phyloP scores from a whole-genome alignment of 306 rosid species.

The Boehmeria nivea region DNA sequence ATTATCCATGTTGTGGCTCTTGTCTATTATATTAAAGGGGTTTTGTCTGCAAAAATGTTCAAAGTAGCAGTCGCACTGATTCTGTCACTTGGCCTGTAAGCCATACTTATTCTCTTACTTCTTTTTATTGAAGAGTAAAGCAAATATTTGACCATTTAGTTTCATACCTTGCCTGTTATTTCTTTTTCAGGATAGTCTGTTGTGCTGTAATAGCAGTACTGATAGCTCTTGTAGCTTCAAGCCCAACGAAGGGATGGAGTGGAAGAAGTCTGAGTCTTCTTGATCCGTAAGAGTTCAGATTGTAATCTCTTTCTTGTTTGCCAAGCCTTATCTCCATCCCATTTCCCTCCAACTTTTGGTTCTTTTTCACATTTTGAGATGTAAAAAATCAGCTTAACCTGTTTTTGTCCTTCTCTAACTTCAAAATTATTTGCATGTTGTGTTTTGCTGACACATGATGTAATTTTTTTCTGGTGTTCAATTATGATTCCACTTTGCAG shows the following conservation, averaged over 20 bases:
- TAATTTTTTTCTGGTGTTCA: neutral
- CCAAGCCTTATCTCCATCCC: constrained; percentile 9
- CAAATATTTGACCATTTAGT: constrained; percentile 22
- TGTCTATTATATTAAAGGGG: constrained; percentile 87
- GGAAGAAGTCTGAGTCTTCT: constrained; percentile 95
- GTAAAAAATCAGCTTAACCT: neutral
- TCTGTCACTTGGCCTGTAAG: constrained; percentile 83
- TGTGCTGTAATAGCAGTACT: constrained; percentile 70
- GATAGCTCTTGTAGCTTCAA: constrained; percentile 88
- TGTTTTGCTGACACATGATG: too few species aligned
- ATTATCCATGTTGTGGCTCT: constrained; percentile 94
- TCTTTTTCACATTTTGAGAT: constrained; percentile 3
- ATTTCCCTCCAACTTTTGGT: neutral
- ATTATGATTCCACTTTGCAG: neutral
- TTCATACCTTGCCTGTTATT: constrained; percentile 18
- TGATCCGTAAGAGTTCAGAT: constrained; percentile 70
- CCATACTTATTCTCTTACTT: constrained; percentile 21
- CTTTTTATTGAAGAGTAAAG: constrained; percentile 11
- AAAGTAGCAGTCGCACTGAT: constrained; percentile 83
- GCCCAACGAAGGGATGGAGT: constrained; percentile 99
- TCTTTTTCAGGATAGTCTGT: constrained; percentile 67
- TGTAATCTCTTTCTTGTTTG: constrained; percentile 15
- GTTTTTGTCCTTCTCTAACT: neutral
- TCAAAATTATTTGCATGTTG: neutral
- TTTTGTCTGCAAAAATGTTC: constrained; percentile 88